Evolutionary conservation across 2,329 filamentous ascomycete genomes (phyloP).

Genomic region (Aspergillus japonicus): DNA sequence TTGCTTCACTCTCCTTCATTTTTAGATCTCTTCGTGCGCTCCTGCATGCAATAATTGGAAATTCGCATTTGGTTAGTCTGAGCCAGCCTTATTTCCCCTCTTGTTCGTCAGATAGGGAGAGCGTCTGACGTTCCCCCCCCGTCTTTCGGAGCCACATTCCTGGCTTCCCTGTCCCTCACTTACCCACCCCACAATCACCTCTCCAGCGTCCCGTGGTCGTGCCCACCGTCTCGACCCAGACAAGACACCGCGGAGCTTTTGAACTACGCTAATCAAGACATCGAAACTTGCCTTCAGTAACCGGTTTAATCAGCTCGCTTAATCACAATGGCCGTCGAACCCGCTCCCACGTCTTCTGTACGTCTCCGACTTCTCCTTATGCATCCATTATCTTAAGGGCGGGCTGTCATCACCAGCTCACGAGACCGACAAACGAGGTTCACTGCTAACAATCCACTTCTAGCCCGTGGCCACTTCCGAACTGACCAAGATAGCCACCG

Average conservation of each 20-base stretch:
- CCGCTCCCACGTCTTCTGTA: slow-evolving; percentile 28
- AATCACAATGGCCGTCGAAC: slow-evolving; percentile 34
- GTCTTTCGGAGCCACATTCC: slow-evolving; percentile 11
- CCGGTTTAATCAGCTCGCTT: neutral
- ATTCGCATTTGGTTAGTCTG: neutral
- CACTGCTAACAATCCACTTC: slow-evolving; percentile 7
- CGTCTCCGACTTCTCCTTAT: slow-evolving; percentile 9
- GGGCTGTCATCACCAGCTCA: slow-evolving; percentile 10
- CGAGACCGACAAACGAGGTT: neutral
- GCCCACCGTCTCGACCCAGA: slow-evolving; percentile 14
- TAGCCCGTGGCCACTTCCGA: slow-evolving; percentile 74
- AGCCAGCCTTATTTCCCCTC: neutral
- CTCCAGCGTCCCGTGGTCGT: slow-evolving; percentile 18
- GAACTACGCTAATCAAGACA: slow-evolving; percentile 14
- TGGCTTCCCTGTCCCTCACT: neutral
- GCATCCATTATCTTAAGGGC: neutral
- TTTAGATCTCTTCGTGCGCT: neutral
- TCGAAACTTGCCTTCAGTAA: neutral
- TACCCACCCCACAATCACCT: slow-evolving; percentile 14
- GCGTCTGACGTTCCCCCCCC: too few species aligned
- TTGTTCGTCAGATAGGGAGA: neutral
- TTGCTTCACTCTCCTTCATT: slow-evolving; percentile 1
- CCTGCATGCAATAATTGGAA: slow-evolving; percentile 5
- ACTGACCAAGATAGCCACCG: slow-evolving; percentile 80
- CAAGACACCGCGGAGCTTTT: slow-evolving; percentile 14